Base-by-base conservation (phyloP, 805 yeast genomes). In the Hemisphaericaspora nanyangensis region DNA sequence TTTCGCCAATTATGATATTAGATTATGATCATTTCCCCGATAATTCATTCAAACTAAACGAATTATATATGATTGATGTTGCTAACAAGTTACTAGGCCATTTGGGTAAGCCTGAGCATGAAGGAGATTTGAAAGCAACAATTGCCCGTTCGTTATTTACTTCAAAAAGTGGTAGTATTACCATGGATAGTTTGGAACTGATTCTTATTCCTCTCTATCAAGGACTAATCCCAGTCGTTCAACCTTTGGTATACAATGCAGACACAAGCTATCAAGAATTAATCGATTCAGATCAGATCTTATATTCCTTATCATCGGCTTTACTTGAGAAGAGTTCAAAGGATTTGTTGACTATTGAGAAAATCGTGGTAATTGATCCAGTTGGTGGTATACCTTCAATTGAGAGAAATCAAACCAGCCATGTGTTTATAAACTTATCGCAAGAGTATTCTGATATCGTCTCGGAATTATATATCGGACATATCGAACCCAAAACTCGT, bases 321-420 rank as follows among this genome's bases (percentile, higher is more conserved):
- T 44, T 67, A 16, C 39, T 61, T 25, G 45, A 54, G 4, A 41
- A 34, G 25, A 25, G 35, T 11, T 43, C 53, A 15, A 43, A 55
- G 31, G 63, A 63, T 35, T 46, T 70, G 19, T 56, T 70, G n/a
- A 68, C 81, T 0, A 74, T 93, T 31, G 99, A 93, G 46, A 93
- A 93, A 49, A 62, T 91, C 20, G 76, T 91, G 6, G 79, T 82
- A 45, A 66, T 93, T 22, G 97, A 89, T 51, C 77, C 80, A 1
- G 56, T 74, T 15, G 99, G 99, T 1, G 99, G 99, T 0, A 82
- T 88, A 6, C 98, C 98, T 0, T 84, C 95, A 0, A 66, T 80
- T 17, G 96, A 88, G 54, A 71, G 98, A 42, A 76, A 79, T 42
- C 79, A 80, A 40, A 79, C 89, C 3, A 76, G 95, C 13, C 99